These are phyloP conservation scores for Grigorovia humatica DNA, from an alignment of 805 yeast genomes.

Conservation along the genomic window DNA sequence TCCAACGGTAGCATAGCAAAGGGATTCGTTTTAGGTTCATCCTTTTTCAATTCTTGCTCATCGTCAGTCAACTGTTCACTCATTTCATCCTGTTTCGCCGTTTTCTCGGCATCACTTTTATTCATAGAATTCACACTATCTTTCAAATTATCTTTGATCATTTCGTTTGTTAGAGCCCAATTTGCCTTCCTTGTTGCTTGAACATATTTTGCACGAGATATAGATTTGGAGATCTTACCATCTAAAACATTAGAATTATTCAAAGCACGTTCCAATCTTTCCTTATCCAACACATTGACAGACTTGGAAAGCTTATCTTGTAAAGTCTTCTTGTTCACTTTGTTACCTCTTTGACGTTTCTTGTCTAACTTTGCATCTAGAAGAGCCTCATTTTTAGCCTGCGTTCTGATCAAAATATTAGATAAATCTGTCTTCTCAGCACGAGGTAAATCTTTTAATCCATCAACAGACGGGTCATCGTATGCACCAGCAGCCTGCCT, in stretches of 20 bases:
- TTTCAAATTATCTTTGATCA: constrained; percentile 29
- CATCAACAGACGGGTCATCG: constrained; percentile 36
- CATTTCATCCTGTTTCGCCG: constrained; percentile 15
- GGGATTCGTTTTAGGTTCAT: constrained; percentile 11
- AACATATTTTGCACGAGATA: constrained; percentile 51
- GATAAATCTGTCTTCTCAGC: constrained; percentile 49
- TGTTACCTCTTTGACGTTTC: constrained; percentile 21
- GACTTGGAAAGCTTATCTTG: constrained; percentile 11
- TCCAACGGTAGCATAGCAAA: constrained; percentile 26
- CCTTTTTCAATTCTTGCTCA: not conserved
- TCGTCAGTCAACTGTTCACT: constrained; percentile 1
- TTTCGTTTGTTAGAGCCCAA: constrained; percentile 60
- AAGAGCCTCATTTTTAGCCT: constrained; percentile 55
- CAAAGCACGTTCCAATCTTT: constrained; percentile 39
- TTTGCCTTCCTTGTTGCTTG: constrained; percentile 55
- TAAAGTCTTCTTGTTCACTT: constrained; percentile 18
- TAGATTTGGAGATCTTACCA: constrained; percentile 54
- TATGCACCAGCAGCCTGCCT: constrained; percentile 45
- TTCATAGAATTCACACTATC: not conserved
- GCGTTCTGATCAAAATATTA: constrained; percentile 55
- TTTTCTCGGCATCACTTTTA: constrained; percentile 1
- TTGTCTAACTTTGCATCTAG: constrained; percentile 46
- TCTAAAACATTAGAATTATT: constrained; percentile 46
- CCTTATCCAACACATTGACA: constrained; percentile 27
- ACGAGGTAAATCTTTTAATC: constrained; percentile 45